Evolutionary conservation across 2,329 filamentous ascomycete species (phyloP), one percentile per base, ranked within the genome.

Genomic region (Penicillium psychrosexuale): DNA sequence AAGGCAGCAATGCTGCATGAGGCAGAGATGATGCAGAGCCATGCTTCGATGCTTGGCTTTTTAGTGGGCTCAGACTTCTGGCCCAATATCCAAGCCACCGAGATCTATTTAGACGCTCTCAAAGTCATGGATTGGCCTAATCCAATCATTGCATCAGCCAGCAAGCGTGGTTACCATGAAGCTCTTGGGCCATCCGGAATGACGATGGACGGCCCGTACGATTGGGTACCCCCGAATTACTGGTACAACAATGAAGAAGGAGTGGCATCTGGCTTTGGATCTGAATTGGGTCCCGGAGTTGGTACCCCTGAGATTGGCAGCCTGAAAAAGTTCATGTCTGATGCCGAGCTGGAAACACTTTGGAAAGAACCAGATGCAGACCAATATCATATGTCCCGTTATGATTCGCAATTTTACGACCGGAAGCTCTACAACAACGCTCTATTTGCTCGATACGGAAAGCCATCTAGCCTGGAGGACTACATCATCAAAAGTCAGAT

Each of bases 201-300:
- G 79, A 86, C 85, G 63, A 87, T 87, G 84, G 78, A 81, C 0
- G 84, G 84, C 0, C 84, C 84, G 0, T 87, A 87, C 60, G 84
- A 86, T 62, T 87, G 83, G 83, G 82, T 85, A 0, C 82, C 84
- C 0, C 84, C 84, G 0, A 84, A 81, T 58, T 87, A 87, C 69
- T 87, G 83, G 84, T 85, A 81, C 58, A 78, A 80, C 43, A 67
- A 77, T 53, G 68, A 77, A 45, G 62, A 79, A 0, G 84, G 84
- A 0, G 80, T 82, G 0, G 83, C 83, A 0, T 85, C 84, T 60
- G 84, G 84, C 0, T 87, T 87, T 56, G 84, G 83, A 0, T 84
- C 82, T 0, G 85, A 87, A 67, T 76, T 84, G 2, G 82, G 84
- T 2, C 70, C 84, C 0, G 85, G 84, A 1, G 83, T 84, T 0